Base-by-base conservation (phyloP, 2,329 filamentous ascomycete genomes). In the Emericellopsis cladophorae region DNA sequence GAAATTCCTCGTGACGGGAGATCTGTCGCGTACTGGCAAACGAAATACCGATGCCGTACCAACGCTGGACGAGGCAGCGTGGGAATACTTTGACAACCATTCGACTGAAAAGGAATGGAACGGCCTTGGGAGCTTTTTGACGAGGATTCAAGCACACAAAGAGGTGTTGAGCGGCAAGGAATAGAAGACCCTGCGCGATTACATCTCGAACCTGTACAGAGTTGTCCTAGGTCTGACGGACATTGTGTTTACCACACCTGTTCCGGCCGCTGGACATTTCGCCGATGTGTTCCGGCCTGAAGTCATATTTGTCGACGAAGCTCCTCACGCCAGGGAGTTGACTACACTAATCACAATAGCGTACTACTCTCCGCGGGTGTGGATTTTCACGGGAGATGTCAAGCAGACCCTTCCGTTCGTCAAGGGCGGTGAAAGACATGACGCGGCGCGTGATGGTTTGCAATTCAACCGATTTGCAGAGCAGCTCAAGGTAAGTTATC, bases 271-370 rank as follows among this genome's bases (percentile, higher is more conserved):
- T 4, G 47, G 51, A 0, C 22, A 10, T 21, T 65, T 69, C 29
- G 48, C 55, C 0, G 55, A 52, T 2, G 51, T 87, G 7, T 86
- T 88, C 26, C 81, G 83, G 47, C 85, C 87, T 0, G 84, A 92
- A 49, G 79, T 94, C 47, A 76, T 92, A 1, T 89, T 94, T 53
- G 84, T 93, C 46, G 87, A 89, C 35, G 86, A 93, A 55, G 62
- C 64, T 0, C 62, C 65, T 0, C 66, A 70, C 36, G 64, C 64
- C 0, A 51, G 66, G 14, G 67, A 70, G 46, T 50, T 69, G 0
- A 67, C 66, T 0, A 63, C 61, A 0, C 47, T 70, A 15, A 67
- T 70, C 2, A 55, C 66, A 0, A 51, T 70, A 16, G 65, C 65
- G 0, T 62, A 58, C 23, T 68, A 61, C 37, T 54, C 57, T 3